Evolutionary conservation across 495 filamentous ascomycete species (phyloP).

Genomic region (Tuber indicum): DNA sequence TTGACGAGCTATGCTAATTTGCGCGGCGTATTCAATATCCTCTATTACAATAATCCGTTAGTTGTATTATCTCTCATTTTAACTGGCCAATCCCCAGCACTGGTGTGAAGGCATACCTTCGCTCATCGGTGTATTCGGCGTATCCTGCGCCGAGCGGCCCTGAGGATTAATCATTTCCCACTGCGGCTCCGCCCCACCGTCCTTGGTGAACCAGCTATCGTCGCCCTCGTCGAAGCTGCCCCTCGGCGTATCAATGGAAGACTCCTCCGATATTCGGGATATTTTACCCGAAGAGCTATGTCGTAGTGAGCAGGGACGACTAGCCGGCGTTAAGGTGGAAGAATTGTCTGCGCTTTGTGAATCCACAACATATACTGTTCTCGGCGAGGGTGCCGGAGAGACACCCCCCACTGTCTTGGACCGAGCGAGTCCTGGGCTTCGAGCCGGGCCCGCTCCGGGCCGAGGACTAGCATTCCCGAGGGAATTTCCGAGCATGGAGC

Average conservation of each 20-base stretch:
- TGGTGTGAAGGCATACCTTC: slow-evolving; percentile 20
- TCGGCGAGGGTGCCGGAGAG: slow-evolving; percentile 21
- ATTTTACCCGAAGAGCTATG: slow-evolving; percentile 23
- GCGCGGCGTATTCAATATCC: slow-evolving; percentile 36
- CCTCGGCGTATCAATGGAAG: slow-evolving; percentile 33
- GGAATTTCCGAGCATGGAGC: slow-evolving; percentile 26
- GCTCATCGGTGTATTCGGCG: slow-evolving; percentile 21
- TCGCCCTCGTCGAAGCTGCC: slow-evolving; percentile 40
- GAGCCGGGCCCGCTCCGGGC: slow-evolving; percentile 7
- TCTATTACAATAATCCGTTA: slow-evolving; percentile 18
- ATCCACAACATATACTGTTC: slow-evolving; percentile 23
- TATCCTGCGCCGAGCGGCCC: slow-evolving; percentile 3
- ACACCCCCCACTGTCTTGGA: slow-evolving; percentile 19
- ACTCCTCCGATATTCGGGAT: slow-evolving; percentile 39
- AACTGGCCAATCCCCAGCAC: not conserved
- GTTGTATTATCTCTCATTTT: not conserved
- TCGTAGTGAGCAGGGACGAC: slow-evolving; percentile 4
- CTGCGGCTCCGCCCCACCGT: slow-evolving; percentile 29
- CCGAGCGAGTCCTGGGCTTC: slow-evolving; percentile 23
- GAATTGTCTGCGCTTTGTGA: slow-evolving; percentile 12
- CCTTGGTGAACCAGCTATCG: slow-evolving; percentile 32
- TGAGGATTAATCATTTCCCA: slow-evolving; percentile 37
- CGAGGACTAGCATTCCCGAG: slow-evolving; percentile 1
- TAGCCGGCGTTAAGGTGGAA: slow-evolving; percentile 9
- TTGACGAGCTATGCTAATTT: slow-evolving; percentile 39